Base-by-base conservation (phyloP, 2,329 filamentous ascomycete genomes). In the Diplodia corticola region DNA sequence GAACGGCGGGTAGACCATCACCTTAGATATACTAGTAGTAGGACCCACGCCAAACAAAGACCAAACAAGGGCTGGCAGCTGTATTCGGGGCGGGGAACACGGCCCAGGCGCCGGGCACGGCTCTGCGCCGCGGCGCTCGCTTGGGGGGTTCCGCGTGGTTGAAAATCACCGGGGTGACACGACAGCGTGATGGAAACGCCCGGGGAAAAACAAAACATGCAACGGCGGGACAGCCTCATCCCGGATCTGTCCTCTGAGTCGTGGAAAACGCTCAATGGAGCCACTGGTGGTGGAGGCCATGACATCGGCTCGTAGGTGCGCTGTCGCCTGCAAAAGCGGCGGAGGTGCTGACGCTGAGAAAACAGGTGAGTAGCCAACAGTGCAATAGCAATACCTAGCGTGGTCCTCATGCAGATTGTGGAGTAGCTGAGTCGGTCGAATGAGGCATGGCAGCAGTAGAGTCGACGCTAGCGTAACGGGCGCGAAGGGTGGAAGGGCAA, bases 131-230 rank as follows among this genome's bases (percentile, higher is more conserved):
- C 30, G 7, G 53, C 24, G 37, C 35, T 60, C 26, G 55, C 37
- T 46, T n/a, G 24, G 17, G 17, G 1, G 3, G 22, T 46, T 48
- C 33, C 53, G 53, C 26, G 26, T 33, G 20, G 55, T 60, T 60
- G 26, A 48, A 60, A 26, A 60, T 61, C 40, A 49, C 40, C 28
- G 22, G 57, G 57, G 53, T 40, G 33, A 24, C 53, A 55, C 53
- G 10, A 20, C 30, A 46, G 54, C n/a, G 53, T 44, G 53, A 57
- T 24, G 17, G 53, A 57, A 22, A 40, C 26, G 35, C 53, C 26
- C 22, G 35, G 44, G 3, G 37, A 46, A 60, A 60, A 60, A 59
- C 37, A 28, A 46, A 59, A 12, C n/a, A 57, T 15, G 9, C n/a
- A 33, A 20, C 13, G 15, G 15, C n/a, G n/a, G n/a, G n/a, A n/a